A percentile compares a stretch with the other conserved stretches of the same genome.
These are phyloP conservation scores for Leishmania gerbilli DNA, from an alignment of 208 protist genomes.

Conservation along the genomic window DNA sequence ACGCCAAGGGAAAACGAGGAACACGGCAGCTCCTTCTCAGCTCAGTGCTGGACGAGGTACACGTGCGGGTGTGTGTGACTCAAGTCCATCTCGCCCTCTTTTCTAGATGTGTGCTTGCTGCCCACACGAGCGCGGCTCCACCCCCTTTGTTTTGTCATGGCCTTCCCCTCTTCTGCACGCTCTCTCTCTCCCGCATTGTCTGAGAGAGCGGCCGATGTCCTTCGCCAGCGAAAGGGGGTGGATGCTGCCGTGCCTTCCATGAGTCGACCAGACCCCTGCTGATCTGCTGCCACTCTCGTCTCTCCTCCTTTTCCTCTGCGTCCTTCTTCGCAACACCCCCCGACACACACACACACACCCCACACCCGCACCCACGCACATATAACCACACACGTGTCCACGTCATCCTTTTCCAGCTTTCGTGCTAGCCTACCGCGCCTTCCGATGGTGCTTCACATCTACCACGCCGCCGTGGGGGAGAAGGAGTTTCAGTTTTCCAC, in stretches of 20 bases:
- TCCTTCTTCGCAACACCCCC: not conserved
- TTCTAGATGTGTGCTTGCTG: not conserved
- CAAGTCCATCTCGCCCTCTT: not conserved
- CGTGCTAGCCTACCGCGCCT: not conserved
- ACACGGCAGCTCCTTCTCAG: not conserved
- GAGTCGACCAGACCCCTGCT: not conserved
- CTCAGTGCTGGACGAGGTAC: not conserved
- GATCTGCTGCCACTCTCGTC: not conserved
- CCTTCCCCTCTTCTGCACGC: not conserved
- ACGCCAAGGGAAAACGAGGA: not conserved
- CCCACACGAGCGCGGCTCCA: not conserved
- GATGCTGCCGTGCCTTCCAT: not conserved
- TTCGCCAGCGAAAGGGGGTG: not conserved
- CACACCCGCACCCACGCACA: not conserved
- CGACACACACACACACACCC: no score
- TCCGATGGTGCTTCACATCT: conserved; percentile 56
- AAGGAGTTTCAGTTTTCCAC: conserved; percentile 62
- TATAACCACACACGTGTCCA: not conserved
- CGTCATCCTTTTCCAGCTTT: not conserved
- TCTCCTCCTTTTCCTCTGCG: not conserved
- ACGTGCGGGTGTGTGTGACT: not conserved
- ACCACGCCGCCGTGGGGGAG: conserved; percentile 54
- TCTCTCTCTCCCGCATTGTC: not conserved
- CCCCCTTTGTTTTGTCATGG: no score
- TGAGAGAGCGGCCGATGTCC: not conserved